phyloP scores from a whole-genome alignment of 306 rosid genomes.

The Vigna unguiculata region DNA sequence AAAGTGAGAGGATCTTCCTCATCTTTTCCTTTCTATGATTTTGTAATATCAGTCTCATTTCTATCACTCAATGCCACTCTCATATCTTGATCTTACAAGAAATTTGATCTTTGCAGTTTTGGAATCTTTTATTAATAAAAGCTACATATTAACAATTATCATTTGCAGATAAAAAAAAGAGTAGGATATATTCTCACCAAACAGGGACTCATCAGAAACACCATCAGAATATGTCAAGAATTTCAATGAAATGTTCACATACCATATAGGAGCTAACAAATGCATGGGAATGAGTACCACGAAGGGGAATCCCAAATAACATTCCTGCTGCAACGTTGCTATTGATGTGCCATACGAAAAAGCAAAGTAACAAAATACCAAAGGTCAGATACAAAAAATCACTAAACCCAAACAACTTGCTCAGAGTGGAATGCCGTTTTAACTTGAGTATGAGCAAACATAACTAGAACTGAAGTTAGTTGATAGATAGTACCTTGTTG shows the following conservation, averaged over 20 bases:
- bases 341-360: conserved; percentile 39
- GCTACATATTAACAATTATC: too few relatives aligned
- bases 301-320: conserved; percentile 89
- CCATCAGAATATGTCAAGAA: conserved; percentile 12
- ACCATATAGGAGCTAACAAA: conserved; percentile 89
- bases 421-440: conserved; percentile 13
- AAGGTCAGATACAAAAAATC: neutral
- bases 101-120: conserved; percentile 3
- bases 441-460: neutral
- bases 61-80: conserved; percentile 3
- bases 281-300: conserved; percentile 97
- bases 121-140: too few relatives aligned
- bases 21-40: conserved; percentile 28
- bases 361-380: conserved; percentile 37
- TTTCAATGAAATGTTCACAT: conserved; percentile 46
- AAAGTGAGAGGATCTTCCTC: neutral
- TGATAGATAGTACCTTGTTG: conserved; percentile 73
- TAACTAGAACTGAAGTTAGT: conserved; percentile 20
- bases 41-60: neutral
- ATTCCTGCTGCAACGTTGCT: conserved; percentile 92
- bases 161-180: too few relatives aligned
- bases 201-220: neutral
- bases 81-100: conserved; percentile 4
- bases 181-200: neutral
- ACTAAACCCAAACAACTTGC: conserved; percentile 12